Base-by-base conservation (phyloP, 2,329 filamentous ascomycete genomes). In the Blumeriella jaapii region DNA sequence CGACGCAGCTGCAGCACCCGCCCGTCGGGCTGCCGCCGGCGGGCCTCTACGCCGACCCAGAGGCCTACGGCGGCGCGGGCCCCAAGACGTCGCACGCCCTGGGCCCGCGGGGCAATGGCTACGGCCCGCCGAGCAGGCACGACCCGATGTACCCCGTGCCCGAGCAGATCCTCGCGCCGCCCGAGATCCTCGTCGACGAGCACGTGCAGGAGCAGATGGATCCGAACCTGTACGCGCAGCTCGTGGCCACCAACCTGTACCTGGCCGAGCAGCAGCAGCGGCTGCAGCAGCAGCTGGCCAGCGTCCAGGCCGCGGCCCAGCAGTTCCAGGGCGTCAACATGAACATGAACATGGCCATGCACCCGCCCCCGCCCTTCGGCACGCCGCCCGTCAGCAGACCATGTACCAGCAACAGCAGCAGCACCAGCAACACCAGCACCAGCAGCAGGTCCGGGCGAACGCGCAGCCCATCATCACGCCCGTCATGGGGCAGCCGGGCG, bases 241-340 rank as follows among this genome's bases (percentile, higher is more conserved):
- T 96, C 45, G 74, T 95, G 54, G 82, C 85, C 38, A 93, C 86
- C 52, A 94, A 95, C 59, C 64, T 91, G 56, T 93, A 93, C 55
- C 71, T 98, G 32, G 85, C 86, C 25, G 85, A 94, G 55, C 87
- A 94, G 61, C 89, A 96, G 62, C 86, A 94, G 63, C 81, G 83
- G 46, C 74, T 96, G 34, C 87, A 96, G 62, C 87, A 95, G 62
- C 86, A 96, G 62, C 71, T 96, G 47, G 74, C 85, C 49, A 82
- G 67, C 46, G 76, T 95, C 15, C 91, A 89, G 53, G 77, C 78
- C 34, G 82, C 82, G 23, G 81, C 84, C 41, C 82, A 86, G 60
- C 82, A 87, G 59, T 82, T 87, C 53, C 81, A 86, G 57, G 75
- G 74, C 46, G 65, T 93, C 61, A 85, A 69, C 58, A 57, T 93